These are phyloP conservation scores for Metarhizium sp. DNA, from an alignment of 2,329 filamentous ascomycete genomes.

Conservation along the genomic window DNA sequence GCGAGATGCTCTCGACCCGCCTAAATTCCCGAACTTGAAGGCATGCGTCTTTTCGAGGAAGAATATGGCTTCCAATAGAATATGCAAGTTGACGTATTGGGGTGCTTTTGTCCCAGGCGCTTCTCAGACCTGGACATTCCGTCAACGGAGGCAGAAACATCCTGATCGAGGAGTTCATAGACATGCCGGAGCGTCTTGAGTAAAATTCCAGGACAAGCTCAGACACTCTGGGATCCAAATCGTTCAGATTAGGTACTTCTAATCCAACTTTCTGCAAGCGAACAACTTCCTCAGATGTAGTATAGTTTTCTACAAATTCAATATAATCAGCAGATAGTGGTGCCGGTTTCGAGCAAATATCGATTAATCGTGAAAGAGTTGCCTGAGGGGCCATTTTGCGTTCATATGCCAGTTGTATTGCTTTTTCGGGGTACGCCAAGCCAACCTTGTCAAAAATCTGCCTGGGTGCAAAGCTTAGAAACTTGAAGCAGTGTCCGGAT, in stretches of 20 bases:
- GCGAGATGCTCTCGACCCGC: slow-evolving; percentile 20
- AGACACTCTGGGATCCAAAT: slow-evolving; percentile 28
- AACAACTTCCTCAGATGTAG: background rate
- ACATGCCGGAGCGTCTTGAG: background rate
- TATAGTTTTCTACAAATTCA: slow-evolving; percentile 1
- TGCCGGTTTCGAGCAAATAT: slow-evolving; percentile 15
- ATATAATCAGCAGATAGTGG: slow-evolving; percentile 11
- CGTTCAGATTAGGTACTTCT: slow-evolving; percentile 5
- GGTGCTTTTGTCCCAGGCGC: slow-evolving; percentile 46
- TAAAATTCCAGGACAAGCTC: slow-evolving; percentile 26
- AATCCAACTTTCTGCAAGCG: background rate
- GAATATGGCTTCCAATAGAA: slow-evolving; percentile 23
- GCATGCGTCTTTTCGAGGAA: background rate
- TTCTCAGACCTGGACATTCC: slow-evolving; percentile 44
- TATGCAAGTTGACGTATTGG: slow-evolving; percentile 45
- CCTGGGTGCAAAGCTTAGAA: slow-evolving; percentile 20
- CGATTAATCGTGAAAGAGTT: slow-evolving; percentile 20
- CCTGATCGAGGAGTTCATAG: slow-evolving; percentile 15
- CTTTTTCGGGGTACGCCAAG: slow-evolving; percentile 19
- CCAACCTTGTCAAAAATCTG: slow-evolving; percentile 34
- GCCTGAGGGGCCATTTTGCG: slow-evolving; percentile 17
- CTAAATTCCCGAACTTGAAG: slow-evolving; percentile 26
- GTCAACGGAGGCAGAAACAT: slow-evolving; percentile 59
- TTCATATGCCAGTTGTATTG: slow-evolving; percentile 27
- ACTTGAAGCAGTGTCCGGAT: slow-evolving; percentile 14